Evolutionary conservation across 2,329 filamentous ascomycete species (phyloP).

Genomic region (Aschersonia sp.): DNA sequence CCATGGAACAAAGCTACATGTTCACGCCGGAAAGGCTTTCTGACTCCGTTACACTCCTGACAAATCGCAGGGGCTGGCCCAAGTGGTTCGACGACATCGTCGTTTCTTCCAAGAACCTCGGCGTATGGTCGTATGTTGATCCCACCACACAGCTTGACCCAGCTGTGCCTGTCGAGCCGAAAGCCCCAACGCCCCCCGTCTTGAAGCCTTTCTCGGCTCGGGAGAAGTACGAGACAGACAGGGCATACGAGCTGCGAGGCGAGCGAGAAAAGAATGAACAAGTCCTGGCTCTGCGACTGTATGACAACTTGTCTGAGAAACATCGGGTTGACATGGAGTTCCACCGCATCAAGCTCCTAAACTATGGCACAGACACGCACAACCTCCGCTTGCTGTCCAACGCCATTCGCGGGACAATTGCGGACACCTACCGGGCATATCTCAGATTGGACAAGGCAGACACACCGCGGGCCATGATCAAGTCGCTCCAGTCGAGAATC

Average conservation of each 20-base stretch:
- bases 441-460: slow-evolving; percentile 3
- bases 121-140: slow-evolving; percentile 6
- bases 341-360: slow-evolving; percentile 2
- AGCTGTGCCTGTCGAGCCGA: slow-evolving; percentile 1
- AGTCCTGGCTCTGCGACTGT: slow-evolving; percentile 2
- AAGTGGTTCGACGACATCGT: slow-evolving; percentile 4
- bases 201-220: background rate
- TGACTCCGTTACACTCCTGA: slow-evolving; percentile 3
- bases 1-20: slow-evolving; percentile 2
- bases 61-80: slow-evolving; percentile 4
- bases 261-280: slow-evolving; percentile 2
- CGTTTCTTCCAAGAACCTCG: slow-evolving; percentile 1
- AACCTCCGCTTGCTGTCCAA: slow-evolving; percentile 3
- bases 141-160: slow-evolving; percentile 4
- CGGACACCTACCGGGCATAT: slow-evolving; percentile 3
- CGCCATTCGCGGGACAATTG: slow-evolving; percentile 4
- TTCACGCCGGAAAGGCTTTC: background rate
- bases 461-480: slow-evolving; percentile 5
- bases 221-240: slow-evolving; percentile 2
- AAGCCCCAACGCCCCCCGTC: background rate
- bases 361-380: slow-evolving; percentile 1
- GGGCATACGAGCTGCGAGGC: slow-evolving; percentile 2
- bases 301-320: slow-evolving; percentile 4
- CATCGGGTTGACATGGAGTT: slow-evolving; percentile 4
- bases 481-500: slow-evolving; percentile 1